A percentile compares a stretch with the other conserved stretches of the same genome.
These are phyloP conservation scores for Elsinoe australis DNA, from an alignment of 2,329 filamentous ascomycete species.

Conservation along the genomic window DNA sequence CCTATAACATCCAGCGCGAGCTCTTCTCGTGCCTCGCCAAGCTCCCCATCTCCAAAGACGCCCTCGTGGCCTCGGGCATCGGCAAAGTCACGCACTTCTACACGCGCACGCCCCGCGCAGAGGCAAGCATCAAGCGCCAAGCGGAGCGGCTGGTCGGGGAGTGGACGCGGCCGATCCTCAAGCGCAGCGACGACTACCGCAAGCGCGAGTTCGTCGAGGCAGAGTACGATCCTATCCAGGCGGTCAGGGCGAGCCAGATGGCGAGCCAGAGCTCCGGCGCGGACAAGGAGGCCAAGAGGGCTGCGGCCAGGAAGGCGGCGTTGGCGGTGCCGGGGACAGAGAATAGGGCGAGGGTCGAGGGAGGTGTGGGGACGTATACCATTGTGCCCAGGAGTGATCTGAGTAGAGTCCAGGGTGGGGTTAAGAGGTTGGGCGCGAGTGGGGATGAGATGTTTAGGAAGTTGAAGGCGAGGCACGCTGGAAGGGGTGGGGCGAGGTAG, in stretches of 20 bases:
- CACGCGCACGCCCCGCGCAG: constrained; percentile 85
- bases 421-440: constrained; percentile 25
- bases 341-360: constrained; percentile 53
- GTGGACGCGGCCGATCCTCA: constrained; percentile 91
- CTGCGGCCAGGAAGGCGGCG: constrained; percentile 45
- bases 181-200: constrained; percentile 89
- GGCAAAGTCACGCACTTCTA: constrained; percentile 97
- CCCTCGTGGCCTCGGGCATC: constrained; percentile 81
- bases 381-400: constrained; percentile 54
- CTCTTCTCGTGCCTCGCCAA: constrained; percentile 73
- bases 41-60: constrained; percentile 84
- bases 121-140: constrained; percentile 82
- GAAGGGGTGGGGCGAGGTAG: constrained; percentile 12
- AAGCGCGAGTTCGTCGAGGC: constrained; percentile 60
- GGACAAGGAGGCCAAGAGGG: constrained; percentile 36
- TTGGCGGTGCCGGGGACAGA: constrained; percentile 46
- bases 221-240: constrained; percentile 47
- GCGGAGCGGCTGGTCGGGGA: constrained; percentile 88
- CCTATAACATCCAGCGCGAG: constrained; percentile 95
- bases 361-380: constrained; percentile 53
- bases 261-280: constrained; percentile 25
- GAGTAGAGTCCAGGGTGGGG: constrained; percentile 26
- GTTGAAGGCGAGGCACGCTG: constrained; percentile 18
- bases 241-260: constrained; percentile 22
- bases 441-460: constrained; percentile 32